Evolutionary conservation across 495 filamentous ascomycete species (phyloP).

Genomic region (Tuber indicum): DNA sequence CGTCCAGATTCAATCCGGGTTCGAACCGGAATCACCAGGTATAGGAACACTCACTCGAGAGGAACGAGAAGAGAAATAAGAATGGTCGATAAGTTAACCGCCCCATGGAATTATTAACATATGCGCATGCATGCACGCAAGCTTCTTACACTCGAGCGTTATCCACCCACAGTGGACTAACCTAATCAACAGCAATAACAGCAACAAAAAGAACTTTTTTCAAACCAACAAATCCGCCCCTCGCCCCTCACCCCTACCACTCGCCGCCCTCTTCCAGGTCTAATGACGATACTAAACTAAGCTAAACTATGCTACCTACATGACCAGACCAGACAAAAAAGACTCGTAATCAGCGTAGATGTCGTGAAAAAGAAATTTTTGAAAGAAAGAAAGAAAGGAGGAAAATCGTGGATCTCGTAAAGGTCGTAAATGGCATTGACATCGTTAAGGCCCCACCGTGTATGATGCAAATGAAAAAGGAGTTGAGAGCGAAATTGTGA

Average conservation of each 20-base stretch:
- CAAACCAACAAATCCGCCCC: neutral
- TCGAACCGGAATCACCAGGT: neutral
- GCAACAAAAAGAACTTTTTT: neutral
- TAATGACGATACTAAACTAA: neutral
- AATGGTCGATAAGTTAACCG: neutral
- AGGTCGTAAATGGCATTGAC: constrained; percentile 1
- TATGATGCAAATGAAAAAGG: constrained; percentile 3
- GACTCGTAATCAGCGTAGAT: neutral
- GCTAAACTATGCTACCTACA: neutral
- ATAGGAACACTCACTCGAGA: neutral
- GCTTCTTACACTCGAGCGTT: neutral
- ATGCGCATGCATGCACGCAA: neutral
- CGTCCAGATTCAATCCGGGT: neutral
- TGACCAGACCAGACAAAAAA: neutral
- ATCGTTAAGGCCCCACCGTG: neutral
- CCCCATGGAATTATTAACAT: neutral
- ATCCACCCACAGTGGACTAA: neutral
- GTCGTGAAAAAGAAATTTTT: neutral
- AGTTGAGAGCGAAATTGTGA: neutral
- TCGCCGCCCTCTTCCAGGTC: neutral
- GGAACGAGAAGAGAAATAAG: neutral
- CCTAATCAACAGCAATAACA: neutral
- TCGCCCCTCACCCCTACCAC: neutral
- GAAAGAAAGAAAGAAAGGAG: neutral
- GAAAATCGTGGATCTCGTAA: neutral